These are phyloP conservation scores for Daldinia bambusicola DNA, from an alignment of 495 filamentous ascomycete genomes.

Conservation along the genomic window DNA sequence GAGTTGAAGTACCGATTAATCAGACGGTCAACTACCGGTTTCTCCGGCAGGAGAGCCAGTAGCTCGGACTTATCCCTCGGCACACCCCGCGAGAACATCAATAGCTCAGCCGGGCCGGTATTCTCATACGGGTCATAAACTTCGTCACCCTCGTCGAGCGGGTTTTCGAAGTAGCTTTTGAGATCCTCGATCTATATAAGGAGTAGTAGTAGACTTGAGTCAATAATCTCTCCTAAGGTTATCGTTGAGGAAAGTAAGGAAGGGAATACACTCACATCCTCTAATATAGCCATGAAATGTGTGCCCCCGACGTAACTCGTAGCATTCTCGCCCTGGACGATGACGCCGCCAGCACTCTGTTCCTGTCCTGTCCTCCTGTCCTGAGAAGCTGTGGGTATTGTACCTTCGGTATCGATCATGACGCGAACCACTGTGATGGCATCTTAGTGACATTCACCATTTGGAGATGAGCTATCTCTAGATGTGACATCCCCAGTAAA, in stretches of 20 bases:
- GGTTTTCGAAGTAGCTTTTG: slow-evolving; percentile 57
- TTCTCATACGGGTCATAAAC: slow-evolving; percentile 44
- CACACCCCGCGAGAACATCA: slow-evolving; percentile 45
- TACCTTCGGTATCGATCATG: slow-evolving; percentile 55
- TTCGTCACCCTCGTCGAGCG: slow-evolving; percentile 46
- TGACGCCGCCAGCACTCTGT: slow-evolving; percentile 37
- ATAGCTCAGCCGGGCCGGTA: slow-evolving; percentile 45
- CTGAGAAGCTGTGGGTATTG: slow-evolving; percentile 36
- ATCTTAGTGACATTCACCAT: slow-evolving; percentile 15
- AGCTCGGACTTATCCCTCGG: slow-evolving; percentile 52
- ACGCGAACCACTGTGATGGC: slow-evolving; percentile 54
- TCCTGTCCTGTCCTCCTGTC: slow-evolving; percentile 28
- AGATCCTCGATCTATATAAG: slow-evolving; percentile 58
- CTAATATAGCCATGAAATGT: slow-evolving; percentile 67
- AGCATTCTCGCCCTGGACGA: slow-evolving; percentile 52
- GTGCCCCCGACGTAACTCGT: slow-evolving; percentile 62
- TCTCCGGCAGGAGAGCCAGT: slow-evolving; percentile 53
- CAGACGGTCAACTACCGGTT: slow-evolving; percentile 53
- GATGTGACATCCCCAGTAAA: background rate
- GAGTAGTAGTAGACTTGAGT: slow-evolving; percentile 9
- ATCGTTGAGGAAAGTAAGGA: background rate
- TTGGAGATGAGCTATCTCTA: background rate
- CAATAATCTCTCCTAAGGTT: slow-evolving; percentile 5
- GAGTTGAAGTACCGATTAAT: slow-evolving; percentile 63
- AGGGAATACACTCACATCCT: slow-evolving; percentile 53